Evolutionary conservation across 176 grass and related monocot genomes (phyloP).

Genomic region (Alopecurus myosuroides): DNA sequence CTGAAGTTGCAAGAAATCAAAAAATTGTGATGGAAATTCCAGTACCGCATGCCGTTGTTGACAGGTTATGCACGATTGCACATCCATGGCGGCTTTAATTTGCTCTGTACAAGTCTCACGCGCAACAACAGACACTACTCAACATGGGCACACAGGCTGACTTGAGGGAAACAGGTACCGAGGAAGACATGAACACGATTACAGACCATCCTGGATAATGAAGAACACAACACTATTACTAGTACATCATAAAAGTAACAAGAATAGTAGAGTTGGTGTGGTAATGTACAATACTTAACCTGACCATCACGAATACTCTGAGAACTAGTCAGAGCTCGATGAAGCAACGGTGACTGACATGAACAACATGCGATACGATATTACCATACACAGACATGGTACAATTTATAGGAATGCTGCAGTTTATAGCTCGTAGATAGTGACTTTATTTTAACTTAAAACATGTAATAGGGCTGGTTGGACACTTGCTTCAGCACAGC

Average conservation of each 20-base stretch:
- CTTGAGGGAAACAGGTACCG: not conserved
- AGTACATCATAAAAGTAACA: not conserved
- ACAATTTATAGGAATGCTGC: not conserved
- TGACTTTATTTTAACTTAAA: not conserved
- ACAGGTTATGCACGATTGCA: not conserved
- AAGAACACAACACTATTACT: not conserved
- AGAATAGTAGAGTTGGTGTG: not conserved
- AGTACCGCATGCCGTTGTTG: not conserved
- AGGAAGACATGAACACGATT: not conserved
- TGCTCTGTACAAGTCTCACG: not conserved
- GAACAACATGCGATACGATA: not conserved
- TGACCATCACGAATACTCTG: not conserved
- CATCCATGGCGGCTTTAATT: not conserved
- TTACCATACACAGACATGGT: not conserved
- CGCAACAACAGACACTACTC: not conserved
- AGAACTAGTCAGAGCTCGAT: not conserved
- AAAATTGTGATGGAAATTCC: not conserved
- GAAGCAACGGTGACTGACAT: not conserved
- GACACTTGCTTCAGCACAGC: conserved; percentile 1
- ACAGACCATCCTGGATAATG: not conserved
- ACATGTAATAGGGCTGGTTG: not conserved
- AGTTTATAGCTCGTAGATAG: not conserved
- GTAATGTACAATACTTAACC: not conserved
- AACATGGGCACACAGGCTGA: not conserved
- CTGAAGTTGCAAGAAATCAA: not conserved